A percentile compares a stretch with the other conserved stretches of the same genome.
Conservation (phyloP, 768 basidiomycete species). For the Crassisporium funariophilum region DNA sequence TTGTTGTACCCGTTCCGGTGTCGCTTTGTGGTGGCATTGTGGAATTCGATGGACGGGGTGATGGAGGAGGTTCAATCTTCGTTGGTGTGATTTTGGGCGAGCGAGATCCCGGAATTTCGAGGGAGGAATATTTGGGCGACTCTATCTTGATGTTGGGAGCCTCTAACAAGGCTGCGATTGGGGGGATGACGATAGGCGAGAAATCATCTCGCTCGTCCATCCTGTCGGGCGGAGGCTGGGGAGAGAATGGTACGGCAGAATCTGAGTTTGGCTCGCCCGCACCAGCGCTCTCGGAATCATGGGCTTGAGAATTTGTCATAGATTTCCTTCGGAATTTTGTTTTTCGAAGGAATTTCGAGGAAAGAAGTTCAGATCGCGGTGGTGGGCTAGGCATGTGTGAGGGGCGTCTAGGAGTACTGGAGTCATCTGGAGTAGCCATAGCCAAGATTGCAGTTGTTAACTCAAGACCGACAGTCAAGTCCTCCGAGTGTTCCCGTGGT, state of each 20-base stretch:
- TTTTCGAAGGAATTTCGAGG: conserved; percentile 18
- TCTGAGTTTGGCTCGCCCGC: background rate
- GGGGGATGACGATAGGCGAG: background rate
- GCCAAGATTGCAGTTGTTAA: background rate
- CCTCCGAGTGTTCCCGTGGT: too few relatives aligned
- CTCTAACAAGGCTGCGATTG: background rate
- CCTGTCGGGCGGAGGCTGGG: background rate
- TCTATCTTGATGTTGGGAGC: background rate
- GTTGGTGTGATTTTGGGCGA: background rate
- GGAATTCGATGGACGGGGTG: too few relatives aligned
- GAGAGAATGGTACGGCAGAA: background rate
- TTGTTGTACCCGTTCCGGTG: background rate
- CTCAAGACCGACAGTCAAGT: background rate
- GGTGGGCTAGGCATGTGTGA: background rate
- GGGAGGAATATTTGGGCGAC: background rate
- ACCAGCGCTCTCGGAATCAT: background rate
- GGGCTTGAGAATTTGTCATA: background rate
- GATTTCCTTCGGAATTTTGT: conserved; percentile 11
- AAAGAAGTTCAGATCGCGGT: conserved; percentile 5
- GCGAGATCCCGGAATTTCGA: background rate
- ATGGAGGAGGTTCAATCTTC: background rate
- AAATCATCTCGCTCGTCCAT: background rate
- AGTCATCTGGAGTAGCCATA: background rate
- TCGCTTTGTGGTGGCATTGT: background rate
- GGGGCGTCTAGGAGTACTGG: background rate